Evolutionary conservation across 208 protist species (phyloP), one percentile per base, ranked within the genome.

Genomic region (Trypanosoma theileri): DNA sequence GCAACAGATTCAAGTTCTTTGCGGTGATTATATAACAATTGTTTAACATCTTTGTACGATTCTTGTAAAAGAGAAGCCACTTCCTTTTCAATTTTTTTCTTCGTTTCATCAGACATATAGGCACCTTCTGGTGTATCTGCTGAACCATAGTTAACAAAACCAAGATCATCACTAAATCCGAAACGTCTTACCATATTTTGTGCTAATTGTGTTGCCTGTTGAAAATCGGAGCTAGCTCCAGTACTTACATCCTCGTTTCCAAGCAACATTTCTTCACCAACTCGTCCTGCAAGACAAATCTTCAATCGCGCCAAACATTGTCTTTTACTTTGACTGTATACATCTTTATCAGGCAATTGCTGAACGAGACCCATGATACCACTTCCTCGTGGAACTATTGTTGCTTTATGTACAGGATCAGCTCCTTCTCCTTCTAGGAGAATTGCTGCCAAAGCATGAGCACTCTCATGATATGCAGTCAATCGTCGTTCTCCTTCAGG

Each of bases 261-360:
- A 56, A 98, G 96, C 13, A 99, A 83, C 11, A 99, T 81, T 82
- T 99, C 98, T 79, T 99, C 98, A 24, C 96, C 97, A 19, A 98
- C 96, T 35, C 98, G 84, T 24, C 93, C 93, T 17, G 91, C 93
- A 26, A 97, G 68, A 58, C 87, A 93, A 57, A 96, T 89, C 74
- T 91, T 92, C 22, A 97, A 67, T 35, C 91, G 79, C 12, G 91
- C 81, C 24, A 94, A 62, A 59, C 90, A 92, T 78, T 96, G 87
- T 50, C 80, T 75, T 69, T 93, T 92, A 60, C 82, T 94, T 66
- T 91, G 78, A 64, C 83, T 93, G 84, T 97, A 96, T 65, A 83
- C 84, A 68, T 97, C 92, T 61, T 78, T 86, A 41, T 93, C 79
- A 59, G 92, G 90, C 51, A 88, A 69, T 68, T 97, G 92, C 71